Evolutionary conservation across 495 filamentous ascomycete genomes (phyloP).

Genomic region (Talaromyces liani): DNA sequence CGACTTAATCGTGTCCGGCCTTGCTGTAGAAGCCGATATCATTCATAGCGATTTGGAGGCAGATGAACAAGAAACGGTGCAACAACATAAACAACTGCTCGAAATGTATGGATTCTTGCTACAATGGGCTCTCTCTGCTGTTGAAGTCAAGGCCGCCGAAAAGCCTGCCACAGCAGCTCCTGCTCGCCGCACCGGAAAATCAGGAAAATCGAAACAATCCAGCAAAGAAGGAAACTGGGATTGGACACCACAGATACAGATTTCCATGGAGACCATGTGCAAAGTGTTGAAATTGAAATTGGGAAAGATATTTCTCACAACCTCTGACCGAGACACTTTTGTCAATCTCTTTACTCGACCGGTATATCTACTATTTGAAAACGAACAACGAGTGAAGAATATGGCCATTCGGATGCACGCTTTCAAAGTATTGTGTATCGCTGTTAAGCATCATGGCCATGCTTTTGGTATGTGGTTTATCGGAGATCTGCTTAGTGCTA

Average conservation of each 20-base stretch:
- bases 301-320: conserved; percentile 85
- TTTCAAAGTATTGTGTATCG: conserved; percentile 94
- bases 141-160: conserved; percentile 89
- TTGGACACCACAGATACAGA: conserved; percentile 77
- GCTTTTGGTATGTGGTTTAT: conserved; percentile 66
- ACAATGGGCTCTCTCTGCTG: conserved; percentile 88
- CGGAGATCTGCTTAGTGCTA: not conserved
- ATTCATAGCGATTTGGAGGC: conserved; percentile 80
- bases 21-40: conserved; percentile 86
- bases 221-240: conserved; percentile 79
- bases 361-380: conserved; percentile 88
- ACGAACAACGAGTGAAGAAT: conserved; percentile 85
- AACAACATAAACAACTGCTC: conserved; percentile 81
- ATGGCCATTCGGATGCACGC: conserved; percentile 90
- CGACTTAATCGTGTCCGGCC: conserved; percentile 83
- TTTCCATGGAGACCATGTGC: conserved; percentile 86
- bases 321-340: conserved; percentile 94
- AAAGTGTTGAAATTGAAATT: conserved; percentile 92
- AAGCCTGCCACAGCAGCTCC: conserved; percentile 65
- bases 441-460: conserved; percentile 97
- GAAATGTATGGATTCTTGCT: conserved; percentile 93
- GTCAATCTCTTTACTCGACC: conserved; percentile 88
- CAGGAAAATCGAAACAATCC: conserved; percentile 57
- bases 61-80: conserved; percentile 80
- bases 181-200: conserved; percentile 69